These are phyloP conservation scores for Spatholobus suberectus DNA, from an alignment of 306 rosid genomes.

Conservation along the genomic window DNA sequence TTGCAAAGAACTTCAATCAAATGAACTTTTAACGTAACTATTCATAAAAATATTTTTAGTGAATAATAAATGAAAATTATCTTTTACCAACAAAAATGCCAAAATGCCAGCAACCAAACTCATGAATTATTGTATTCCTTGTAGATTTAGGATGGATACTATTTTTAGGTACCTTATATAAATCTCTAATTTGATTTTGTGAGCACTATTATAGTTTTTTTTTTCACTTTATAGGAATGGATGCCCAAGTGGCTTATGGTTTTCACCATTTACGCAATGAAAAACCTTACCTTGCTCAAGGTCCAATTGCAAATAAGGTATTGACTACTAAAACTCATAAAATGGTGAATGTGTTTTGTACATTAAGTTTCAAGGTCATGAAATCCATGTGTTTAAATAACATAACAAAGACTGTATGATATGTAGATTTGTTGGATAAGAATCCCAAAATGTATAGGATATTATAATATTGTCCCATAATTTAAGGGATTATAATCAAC, in stretches of 20 bases:
- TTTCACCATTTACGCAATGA: slow-evolving; percentile 93
- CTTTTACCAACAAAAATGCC: background rate
- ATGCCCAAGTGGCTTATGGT: slow-evolving; percentile 98
- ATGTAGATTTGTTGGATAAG: no score
- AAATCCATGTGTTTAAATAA: background rate
- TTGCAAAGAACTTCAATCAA: background rate
- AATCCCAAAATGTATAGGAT: no score
- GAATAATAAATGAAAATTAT: background rate
- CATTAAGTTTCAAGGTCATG: background rate
- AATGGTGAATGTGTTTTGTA: background rate
- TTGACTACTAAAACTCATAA: background rate
- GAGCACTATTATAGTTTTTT: background rate
- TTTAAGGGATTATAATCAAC: no score
- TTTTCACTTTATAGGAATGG: slow-evolving; percentile 76
- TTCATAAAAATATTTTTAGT: background rate
- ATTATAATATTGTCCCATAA: no score
- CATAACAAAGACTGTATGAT: no score
- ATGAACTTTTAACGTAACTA: background rate
- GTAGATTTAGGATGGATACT: background rate
- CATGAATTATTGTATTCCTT: background rate
- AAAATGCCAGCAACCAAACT: background rate
- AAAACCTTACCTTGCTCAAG: slow-evolving; percentile 93
- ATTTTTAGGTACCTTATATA: background rate
- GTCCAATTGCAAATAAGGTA: slow-evolving; percentile 96
- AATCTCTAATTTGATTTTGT: background rate